Evolutionary conservation across 2,329 filamentous ascomycete species (phyloP), one percentile per base, ranked within the genome.

Genomic region (Neopestalotiopsis sp.): DNA sequence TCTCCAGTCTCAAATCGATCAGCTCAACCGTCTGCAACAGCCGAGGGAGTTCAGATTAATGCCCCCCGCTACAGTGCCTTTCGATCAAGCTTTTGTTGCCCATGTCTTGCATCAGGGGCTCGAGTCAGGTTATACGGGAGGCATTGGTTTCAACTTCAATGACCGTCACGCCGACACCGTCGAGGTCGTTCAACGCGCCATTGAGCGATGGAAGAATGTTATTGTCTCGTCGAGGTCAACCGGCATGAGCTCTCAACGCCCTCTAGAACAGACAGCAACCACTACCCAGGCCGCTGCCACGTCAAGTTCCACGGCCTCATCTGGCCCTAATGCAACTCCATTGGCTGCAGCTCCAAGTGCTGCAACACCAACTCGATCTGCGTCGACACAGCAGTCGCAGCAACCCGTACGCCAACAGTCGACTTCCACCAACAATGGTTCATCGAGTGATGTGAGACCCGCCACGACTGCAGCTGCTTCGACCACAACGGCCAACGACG

Each of bases 151-250:
- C 59, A 81, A 80, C 56, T 66, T 87, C 1, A 82, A 87, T 42
- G 87, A 90, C 73, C 81, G 83, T 1, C 83, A 88, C 65, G 71
- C 84, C 5, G 88, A 90, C 70, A 76, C 90, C 1, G 81, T 82
- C 69, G 83, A 84, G 0, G 75, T 88, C 49, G 84, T 90, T 5
- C 79, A 86, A 6, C 81, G 82, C n/a, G 85, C 85, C 2, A 89
- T 91, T 68, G 85, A 87, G 58, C 83, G 88, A 38, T 91, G 89
- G 89, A 91, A 89, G 78, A 82, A 80, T 4, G 87, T 91, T 17
- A 86, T 91, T 13, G 80, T 83, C n/a, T 84, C 87, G 5, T 81
- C 84, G 2, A 82, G 87, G 56, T 80, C 79, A 4, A 77, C 79
- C 17, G 86, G 87, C 20, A 83, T 90, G 79, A 79, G 79, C 63